These are phyloP conservation scores for Gastrolobium villosum DNA, from an alignment of 306 rosid genomes.

Conservation along the genomic window DNA sequence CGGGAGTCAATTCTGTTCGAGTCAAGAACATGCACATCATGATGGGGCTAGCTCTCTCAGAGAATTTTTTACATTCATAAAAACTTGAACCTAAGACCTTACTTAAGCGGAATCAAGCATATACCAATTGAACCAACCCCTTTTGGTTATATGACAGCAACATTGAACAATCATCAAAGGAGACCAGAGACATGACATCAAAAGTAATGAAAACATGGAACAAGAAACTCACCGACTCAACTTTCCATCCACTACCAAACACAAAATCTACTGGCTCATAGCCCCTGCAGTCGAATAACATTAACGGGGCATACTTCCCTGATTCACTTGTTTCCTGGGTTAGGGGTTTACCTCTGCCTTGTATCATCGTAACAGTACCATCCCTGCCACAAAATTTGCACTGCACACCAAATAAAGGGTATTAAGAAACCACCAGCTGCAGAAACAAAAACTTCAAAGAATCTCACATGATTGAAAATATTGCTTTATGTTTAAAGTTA, in stretches of 20 bases:
- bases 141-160: not conserved
- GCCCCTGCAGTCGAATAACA: constrained; percentile 90
- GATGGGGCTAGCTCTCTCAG: too few relatives aligned
- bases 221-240: constrained; percentile 79
- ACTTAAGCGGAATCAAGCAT: too few relatives aligned
- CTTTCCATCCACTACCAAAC: constrained; percentile 78
- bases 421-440: constrained; percentile 43
- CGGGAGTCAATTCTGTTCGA: too few relatives aligned
- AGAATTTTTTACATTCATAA: too few relatives aligned
- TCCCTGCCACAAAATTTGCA: constrained; percentile 96
- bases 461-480: not conserved
- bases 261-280: constrained; percentile 75
- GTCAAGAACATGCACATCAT: too few relatives aligned
- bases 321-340: constrained; percentile 66
- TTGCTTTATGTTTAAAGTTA: not conserved
- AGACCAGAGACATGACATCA: constrained; percentile 8
- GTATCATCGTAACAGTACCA: constrained; percentile 83
- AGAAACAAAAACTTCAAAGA: constrained; percentile 20
- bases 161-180: constrained; percentile 32
- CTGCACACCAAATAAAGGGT: constrained; percentile 53
- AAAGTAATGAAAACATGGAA: constrained; percentile 19
- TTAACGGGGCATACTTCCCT: constrained; percentile 72
- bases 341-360: constrained; percentile 72
- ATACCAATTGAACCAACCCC: too few relatives aligned
- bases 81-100: too few relatives aligned